These are phyloP conservation scores for Debaryomyces sp. DNA, from an alignment of 1,139 yeast species.

Conservation along the genomic window DNA sequence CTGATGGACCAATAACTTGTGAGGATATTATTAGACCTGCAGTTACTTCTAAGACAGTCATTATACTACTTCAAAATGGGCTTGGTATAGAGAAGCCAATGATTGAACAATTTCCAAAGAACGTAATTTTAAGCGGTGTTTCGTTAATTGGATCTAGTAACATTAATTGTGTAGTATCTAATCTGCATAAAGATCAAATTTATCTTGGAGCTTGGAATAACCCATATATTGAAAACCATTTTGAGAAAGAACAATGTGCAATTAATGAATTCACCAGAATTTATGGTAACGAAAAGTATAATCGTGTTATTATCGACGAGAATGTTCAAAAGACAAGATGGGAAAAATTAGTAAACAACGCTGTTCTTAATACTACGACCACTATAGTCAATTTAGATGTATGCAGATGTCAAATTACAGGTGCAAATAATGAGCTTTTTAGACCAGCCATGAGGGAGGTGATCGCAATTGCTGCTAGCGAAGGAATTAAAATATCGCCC, in stretches of 20 bases:
- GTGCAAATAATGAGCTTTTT: slow-evolving; percentile 51
- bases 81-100: slow-evolving; percentile 69
- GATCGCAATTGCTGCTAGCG: slow-evolving; percentile 60
- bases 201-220: slow-evolving; percentile 55
- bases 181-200: slow-evolving; percentile 55
- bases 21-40: slow-evolving; percentile 64
- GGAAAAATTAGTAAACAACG: slow-evolving; percentile 73
- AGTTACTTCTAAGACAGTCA: slow-evolving; percentile 50
- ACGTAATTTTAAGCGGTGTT: slow-evolving; percentile 66
- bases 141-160: slow-evolving; percentile 69
- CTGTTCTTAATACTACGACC: slow-evolving; percentile 66
- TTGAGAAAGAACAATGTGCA: slow-evolving; percentile 20
- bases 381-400: slow-evolving; percentile 55
- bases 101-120: slow-evolving; percentile 57
- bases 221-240: slow-evolving; percentile 20
- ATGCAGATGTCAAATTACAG: slow-evolving; percentile 58
- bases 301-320: slow-evolving; percentile 46
- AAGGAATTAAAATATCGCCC: slow-evolving; percentile 56
- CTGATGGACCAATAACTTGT: slow-evolving; percentile 58
- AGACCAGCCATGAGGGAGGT: slow-evolving; percentile 71
- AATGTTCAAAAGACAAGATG: slow-evolving; percentile 62
- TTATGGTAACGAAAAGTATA: slow-evolving; percentile 48
- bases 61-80: slow-evolving; percentile 75
- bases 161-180: slow-evolving; percentile 51
- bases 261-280: slow-evolving; percentile 49